Evolutionary conservation across 257 asterid genomes (phyloP).

Genomic region (Vinca minor): DNA sequence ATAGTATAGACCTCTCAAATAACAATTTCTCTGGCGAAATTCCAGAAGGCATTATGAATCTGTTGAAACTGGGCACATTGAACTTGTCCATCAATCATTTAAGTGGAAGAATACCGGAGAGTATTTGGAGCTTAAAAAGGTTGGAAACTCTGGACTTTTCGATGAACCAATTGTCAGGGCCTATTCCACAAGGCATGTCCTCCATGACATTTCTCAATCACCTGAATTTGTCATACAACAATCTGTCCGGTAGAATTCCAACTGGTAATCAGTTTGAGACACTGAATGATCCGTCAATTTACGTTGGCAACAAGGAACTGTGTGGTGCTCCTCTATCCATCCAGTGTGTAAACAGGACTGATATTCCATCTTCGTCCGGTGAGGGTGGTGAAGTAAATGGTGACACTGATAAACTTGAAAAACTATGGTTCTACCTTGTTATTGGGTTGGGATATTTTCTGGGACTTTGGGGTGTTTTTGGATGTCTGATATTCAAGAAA

Average conservation of each 20-base stretch:
- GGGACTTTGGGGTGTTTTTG: constrained; percentile 30
- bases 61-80: constrained; percentile 25
- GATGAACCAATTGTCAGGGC: constrained; percentile 22
- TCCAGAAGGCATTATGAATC: constrained; percentile 19
- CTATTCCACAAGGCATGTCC: constrained; percentile 24
- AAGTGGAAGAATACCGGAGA: constrained; percentile 23
- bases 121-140: constrained; percentile 16
- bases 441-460: constrained; percentile 20
- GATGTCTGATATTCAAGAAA: constrained; percentile 22
- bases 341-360: constrained; percentile 8
- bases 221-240: constrained; percentile 29
- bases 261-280: constrained; percentile 24
- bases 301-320: constrained; percentile 22
- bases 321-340: constrained; percentile 23
- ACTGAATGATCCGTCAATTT: constrained; percentile 27
- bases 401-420: constrained; percentile 16
- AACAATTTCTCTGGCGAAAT: constrained; percentile 27
- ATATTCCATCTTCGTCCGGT: constrained; percentile 13
- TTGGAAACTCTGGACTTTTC: constrained; percentile 31
- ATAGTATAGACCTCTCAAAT: constrained; percentile 30
- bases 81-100: constrained; percentile 31
- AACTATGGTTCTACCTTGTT: constrained; percentile 17
- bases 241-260: constrained; percentile 35
- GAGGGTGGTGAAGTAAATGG: not conserved
- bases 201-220: constrained; percentile 25